A percentile compares a stretch with the other conserved stretches of the same genome.
Evolutionary conservation across 768 basidiomycete species (phyloP).

Genomic region (Boletellus ananiceps): DNA sequence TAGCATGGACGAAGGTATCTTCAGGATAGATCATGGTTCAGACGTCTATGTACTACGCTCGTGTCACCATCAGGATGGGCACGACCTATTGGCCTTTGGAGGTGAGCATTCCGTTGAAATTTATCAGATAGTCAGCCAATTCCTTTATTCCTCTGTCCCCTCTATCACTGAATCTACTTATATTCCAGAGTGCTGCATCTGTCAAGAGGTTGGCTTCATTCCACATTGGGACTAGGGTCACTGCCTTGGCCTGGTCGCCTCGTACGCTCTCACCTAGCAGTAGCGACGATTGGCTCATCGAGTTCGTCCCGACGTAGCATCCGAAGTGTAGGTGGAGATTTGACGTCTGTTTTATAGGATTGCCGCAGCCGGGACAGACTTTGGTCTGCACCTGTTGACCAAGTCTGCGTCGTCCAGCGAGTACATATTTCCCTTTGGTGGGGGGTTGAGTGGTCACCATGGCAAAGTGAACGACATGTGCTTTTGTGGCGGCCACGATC

Average conservation of each 20-base stretch:
- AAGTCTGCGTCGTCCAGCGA: conserved; percentile 48
- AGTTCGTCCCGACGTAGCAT: conserved; percentile 43
- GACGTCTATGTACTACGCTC: conserved; percentile 59
- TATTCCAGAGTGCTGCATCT: conserved; percentile 37
- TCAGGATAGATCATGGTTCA: conserved; percentile 55
- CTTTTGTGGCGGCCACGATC: conserved; percentile 71
- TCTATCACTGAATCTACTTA: conserved; percentile 8
- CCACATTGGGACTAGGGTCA: conserved; percentile 64
- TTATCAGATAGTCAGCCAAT: conserved; percentile 53
- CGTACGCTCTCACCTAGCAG: conserved; percentile 60
- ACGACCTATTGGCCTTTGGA: conserved; percentile 68
- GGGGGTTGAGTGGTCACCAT: conserved; percentile 78
- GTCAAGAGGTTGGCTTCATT: conserved; percentile 61
- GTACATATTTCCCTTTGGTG: conserved; percentile 65
- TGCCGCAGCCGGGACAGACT: conserved; percentile 62
- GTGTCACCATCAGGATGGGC: conserved; percentile 56
- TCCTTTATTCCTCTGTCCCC: neutral
- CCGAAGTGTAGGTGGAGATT: conserved; percentile 1
- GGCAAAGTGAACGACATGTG: conserved; percentile 72
- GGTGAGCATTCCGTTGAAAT: conserved; percentile 71
- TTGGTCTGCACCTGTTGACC: conserved; percentile 64
- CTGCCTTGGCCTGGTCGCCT: conserved; percentile 77
- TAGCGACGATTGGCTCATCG: conserved; percentile 64
- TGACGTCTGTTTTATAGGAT: conserved; percentile 43
- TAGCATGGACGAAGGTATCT: conserved; percentile 43